Evolutionary conservation across 2,329 filamentous ascomycete species (phyloP), one percentile per base, ranked within the genome.

Genomic region (Fusarium xylarioides): DNA sequence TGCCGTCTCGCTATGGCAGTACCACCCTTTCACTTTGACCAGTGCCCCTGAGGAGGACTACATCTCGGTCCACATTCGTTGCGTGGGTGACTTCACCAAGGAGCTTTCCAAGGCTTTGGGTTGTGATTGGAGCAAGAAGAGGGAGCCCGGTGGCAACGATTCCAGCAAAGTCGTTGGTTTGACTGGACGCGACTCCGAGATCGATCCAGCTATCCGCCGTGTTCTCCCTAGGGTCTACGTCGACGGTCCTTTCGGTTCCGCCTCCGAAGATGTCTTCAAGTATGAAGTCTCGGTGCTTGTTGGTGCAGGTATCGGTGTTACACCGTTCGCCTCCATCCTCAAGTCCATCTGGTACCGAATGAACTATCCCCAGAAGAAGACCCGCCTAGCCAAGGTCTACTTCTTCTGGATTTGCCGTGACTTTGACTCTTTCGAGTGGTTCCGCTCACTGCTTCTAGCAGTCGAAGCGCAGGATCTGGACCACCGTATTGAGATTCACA

Each of bases 301-400:
- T 66, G 93, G 93, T 68, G 93, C 93, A 2, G 93, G 93, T 81
- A 95, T 95, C 73, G 93, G 93, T 74, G 93, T 95, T 18, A 95
- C 93, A n/a, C 93, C 93, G 1, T 95, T 95, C 83, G 93, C 93
- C 18, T 94, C 92, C 0, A 95, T 95, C 76, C 87, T 95, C 79
- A 97, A 97, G 86, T 95, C 92, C 59, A 95, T 97, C 83, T 97
- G 94, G 94, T 97, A 96, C 85, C 90, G 93, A 55, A 95, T 95
- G 91, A 95, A 95, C 86, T 95, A 94, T 83, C 92, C 92, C 6
- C 91, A 93, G 80, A 90, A 91, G 82, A 92, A 92, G 84, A 95
- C 93, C 6, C 88, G 93, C 8, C 87, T 97, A 47, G 88, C 91
- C 78, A 97, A 96, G 82, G 93, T 97, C 30, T 97, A 96, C 85